Evolutionary conservation across 805 yeast species (phyloP), one percentile per base, ranked within the genome.

Genomic region (Jamesozyma jinghongensis): DNA sequence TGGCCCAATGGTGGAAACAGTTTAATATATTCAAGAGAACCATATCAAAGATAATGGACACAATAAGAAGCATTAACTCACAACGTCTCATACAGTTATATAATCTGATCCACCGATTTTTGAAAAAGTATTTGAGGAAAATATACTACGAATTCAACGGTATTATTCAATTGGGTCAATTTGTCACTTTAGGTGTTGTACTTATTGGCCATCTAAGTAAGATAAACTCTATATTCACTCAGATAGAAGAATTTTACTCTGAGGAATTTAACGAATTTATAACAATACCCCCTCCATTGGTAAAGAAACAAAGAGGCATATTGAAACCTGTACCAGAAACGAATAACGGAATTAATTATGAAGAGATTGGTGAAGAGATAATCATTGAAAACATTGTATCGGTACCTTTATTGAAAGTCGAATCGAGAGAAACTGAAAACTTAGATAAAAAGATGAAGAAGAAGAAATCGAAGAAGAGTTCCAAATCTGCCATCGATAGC

Each of bases 1-100:
- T 70, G 6, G 72, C 85, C 25, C 53, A 55, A 7, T 87, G 96
- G 95, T 87, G 95, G 90, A 71, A 66, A 44, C 70, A 74, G 44
- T 63, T 87, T 32, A 71, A 77, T 45, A 70, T 79, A 8, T 52
- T 85, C 20, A 83, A 81, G 49, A 69, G 94, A 32, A 65, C 69
- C n/a, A 45, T 51, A 17, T 36, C 43, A 2, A 49, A 47, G 7
- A 47, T 53, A 5, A 7, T 47, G 4, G 36, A 29, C 6, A 11
- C 38, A 13, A 12, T 49, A 19, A 38, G 41, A 16, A 13, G 16
- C n/a, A 7, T 22, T 14, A 28, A 11, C 19, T 59, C 77, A 14
- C 63, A 63, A 50, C n/a, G 26, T 34, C 37, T 34, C 10, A 37
- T 38, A 10, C 38, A 28, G 13, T 29, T 57, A 16, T 51, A 45